Evolutionary conservation across 495 filamentous ascomycete genomes (phyloP).

Genomic region (Chlorociboria aeruginascens): DNA sequence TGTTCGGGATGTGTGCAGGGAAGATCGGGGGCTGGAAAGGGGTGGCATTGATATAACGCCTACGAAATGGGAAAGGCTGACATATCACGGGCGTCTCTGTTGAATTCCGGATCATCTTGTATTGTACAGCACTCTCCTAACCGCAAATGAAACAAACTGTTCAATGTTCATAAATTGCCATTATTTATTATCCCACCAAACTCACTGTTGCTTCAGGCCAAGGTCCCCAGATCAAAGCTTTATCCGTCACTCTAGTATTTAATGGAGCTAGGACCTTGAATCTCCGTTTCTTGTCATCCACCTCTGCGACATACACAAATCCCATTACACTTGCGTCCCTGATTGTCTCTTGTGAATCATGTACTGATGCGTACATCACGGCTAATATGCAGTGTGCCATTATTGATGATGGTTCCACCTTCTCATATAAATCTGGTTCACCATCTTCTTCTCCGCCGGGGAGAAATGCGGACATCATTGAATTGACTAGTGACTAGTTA

Average conservation of each 20-base stretch:
- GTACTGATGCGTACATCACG: slow-evolving; percentile 58
- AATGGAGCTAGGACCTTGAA: slow-evolving; percentile 74
- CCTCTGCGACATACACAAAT: slow-evolving; percentile 81
- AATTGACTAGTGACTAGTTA: slow-evolving; percentile 18
- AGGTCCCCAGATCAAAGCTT: slow-evolving; percentile 56
- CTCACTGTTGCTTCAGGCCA: slow-evolving; percentile 36
- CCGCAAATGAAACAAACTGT: background rate
- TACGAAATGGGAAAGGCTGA: background rate
- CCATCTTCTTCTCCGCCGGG: slow-evolving; percentile 25
- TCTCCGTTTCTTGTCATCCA: slow-evolving; percentile 74
- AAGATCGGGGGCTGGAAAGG: background rate
- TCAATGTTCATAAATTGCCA: background rate
- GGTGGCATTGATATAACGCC: background rate
- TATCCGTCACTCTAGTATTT: slow-evolving; percentile 53
- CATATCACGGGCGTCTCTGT: background rate
- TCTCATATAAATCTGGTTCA: slow-evolving; percentile 37
- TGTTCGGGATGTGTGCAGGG: background rate
- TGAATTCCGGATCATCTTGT: background rate
- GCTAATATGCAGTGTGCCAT: slow-evolving; percentile 65
- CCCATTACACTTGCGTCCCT: slow-evolving; percentile 81
- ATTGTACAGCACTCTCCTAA: background rate
- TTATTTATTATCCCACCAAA: slow-evolving; percentile 19
- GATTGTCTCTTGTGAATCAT: slow-evolving; percentile 56
- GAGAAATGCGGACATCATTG: slow-evolving; percentile 14
- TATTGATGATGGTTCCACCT: slow-evolving; percentile 40